Conservation (phyloP, 2,329 filamentous ascomycete species). For the Ophiostoma sp. region DNA sequence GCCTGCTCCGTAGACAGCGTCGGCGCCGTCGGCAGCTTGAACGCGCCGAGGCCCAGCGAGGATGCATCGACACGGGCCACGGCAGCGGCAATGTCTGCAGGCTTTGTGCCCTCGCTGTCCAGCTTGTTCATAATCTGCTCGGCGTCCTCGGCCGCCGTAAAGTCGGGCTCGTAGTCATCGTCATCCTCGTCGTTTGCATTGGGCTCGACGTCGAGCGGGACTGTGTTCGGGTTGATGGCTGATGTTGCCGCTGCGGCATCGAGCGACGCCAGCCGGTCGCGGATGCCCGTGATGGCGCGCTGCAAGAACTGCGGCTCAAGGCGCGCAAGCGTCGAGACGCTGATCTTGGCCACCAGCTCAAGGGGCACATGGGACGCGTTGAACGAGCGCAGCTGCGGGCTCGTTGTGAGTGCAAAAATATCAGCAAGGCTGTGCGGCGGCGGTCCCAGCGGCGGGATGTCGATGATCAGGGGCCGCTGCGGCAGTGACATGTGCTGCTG, state of each 20-base stretch:
- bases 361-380: constrained; percentile 75
- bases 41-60: constrained; percentile 64
- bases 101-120: constrained; percentile 57
- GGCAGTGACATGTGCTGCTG: neutral
- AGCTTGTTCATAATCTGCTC: constrained; percentile 74
- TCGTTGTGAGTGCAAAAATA: constrained; percentile 77
- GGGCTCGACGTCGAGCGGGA: constrained; percentile 55
- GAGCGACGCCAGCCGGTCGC: constrained; percentile 44
- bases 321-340: constrained; percentile 69
- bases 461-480: constrained; percentile 26
- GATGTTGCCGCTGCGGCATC: constrained; percentile 39
- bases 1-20: constrained; percentile 66
- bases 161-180: constrained; percentile 86
- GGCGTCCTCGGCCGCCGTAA: constrained; percentile 67
- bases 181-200: constrained; percentile 50
- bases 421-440: constrained; percentile 75
- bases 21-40: constrained; percentile 72
- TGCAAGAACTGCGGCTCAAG: constrained; percentile 64
- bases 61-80: constrained; percentile 30
- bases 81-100: constrained; percentile 34
- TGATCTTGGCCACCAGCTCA: constrained; percentile 71
- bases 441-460: constrained; percentile 65
- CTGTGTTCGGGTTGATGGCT: constrained; percentile 52
- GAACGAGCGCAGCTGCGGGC: constrained; percentile 68
- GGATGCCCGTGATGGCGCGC: constrained; percentile 62